phyloP scores from a whole-genome alignment of 75 land plant genomes.

The Isoetes taiwanensis region DNA sequence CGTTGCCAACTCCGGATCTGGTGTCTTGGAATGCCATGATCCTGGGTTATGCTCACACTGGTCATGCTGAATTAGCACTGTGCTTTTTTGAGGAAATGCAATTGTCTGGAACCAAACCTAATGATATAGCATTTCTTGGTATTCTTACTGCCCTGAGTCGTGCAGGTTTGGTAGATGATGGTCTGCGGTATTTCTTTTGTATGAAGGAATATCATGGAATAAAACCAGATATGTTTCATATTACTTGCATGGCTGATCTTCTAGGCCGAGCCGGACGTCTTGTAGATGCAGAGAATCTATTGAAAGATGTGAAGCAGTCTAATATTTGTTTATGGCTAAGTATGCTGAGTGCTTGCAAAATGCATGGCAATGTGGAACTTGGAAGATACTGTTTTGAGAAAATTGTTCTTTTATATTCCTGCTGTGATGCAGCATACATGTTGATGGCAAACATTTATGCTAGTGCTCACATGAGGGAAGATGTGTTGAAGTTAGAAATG shows the following conservation, averaged over 20 bases:
- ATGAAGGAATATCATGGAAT: no score
- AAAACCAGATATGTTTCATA: constrained; percentile 13
- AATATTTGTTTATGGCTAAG: no score
- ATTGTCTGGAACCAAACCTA: constrained; percentile 3
- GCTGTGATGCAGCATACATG: no score
- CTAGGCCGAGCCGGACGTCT: constrained; percentile 20
- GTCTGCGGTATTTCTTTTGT: neutral
- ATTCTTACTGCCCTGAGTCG: constrained; percentile 18
- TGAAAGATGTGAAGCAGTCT: no score
- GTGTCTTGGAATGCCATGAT: constrained; percentile 24
- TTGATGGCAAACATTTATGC: no score
- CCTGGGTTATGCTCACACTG: constrained; percentile 15
- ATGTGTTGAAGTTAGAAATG: no score
- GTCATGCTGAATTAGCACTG: constrained; percentile 11
- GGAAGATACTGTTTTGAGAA: no score
- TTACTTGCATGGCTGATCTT: constrained; percentile 19
- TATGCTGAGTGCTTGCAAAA: no score
- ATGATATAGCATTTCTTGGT: constrained; percentile 18
- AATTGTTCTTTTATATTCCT: no score
- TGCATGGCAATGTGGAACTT: no score
- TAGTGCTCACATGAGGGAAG: no score
- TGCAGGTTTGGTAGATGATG: constrained; percentile 14
- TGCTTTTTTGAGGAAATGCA: constrained; percentile 4
- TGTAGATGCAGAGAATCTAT: no score
- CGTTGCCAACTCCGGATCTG: constrained; percentile 5